phyloP scores from a whole-genome alignment of 2,329 filamentous ascomycete species.

The Phialemonium atrogriseum region DNA sequence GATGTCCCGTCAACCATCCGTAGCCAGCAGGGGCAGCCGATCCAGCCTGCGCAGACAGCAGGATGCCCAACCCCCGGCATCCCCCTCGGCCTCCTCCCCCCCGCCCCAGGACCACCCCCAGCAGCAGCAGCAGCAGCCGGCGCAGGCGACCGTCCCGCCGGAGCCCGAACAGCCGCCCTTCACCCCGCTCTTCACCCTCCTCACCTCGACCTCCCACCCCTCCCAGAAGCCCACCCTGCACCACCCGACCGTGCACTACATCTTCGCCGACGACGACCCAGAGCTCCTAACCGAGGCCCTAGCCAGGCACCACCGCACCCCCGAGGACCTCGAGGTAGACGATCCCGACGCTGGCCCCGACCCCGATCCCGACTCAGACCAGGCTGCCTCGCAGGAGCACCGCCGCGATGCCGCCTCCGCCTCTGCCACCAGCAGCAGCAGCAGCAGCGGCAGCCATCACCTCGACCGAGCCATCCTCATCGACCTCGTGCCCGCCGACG shows the following conservation, averaged over 20 bases:
- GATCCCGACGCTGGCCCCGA: conserved; percentile 20
- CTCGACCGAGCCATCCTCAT: conserved; percentile 43
- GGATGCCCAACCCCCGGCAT: conserved; percentile 9
- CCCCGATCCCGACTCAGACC: too few relatives aligned
- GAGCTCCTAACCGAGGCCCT: conserved; percentile 64
- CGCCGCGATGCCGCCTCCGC: too few relatives aligned
- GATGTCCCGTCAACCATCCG: conserved; percentile 14
- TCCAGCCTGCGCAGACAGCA: conserved; percentile 15
- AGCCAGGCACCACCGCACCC: conserved; percentile 30
- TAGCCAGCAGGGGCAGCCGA: conserved; percentile 13
- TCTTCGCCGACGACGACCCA: conserved; percentile 87
- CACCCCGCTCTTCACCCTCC: conserved; percentile 75
- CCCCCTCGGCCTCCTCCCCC: conserved; percentile 2
- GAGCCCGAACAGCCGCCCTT: conserved; percentile 45
- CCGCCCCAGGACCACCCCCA: conserved; percentile 2
- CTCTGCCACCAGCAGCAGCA: too few relatives aligned
- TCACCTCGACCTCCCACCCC: conserved; percentile 66
- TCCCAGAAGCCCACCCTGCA: conserved; percentile 46
- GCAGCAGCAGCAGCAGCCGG: conserved; percentile 6
- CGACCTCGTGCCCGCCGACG: conserved; percentile 37
- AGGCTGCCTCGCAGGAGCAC: too few relatives aligned
- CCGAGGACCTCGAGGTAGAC: conserved; percentile 15
- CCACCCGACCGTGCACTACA: conserved; percentile 83
- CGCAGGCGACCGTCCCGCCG: conserved; percentile 14
- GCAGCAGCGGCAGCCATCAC: conserved; percentile 4